Conservation (phyloP, 2,329 filamentous ascomycete species). For the Trichoderma sp. region DNA sequence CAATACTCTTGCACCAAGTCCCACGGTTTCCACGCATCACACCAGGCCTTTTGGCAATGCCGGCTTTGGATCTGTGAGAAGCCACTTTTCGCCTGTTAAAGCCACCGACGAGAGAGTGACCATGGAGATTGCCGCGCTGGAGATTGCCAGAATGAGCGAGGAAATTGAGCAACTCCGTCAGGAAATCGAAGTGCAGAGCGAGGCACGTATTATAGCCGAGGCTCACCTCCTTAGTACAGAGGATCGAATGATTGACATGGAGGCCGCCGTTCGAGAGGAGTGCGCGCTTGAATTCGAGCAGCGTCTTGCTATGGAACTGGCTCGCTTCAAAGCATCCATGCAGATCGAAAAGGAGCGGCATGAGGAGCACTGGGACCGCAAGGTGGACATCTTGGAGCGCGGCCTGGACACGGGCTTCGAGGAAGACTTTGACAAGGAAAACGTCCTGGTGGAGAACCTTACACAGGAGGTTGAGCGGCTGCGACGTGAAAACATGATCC, state of each 20-base stretch:
- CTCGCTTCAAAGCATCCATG: conserved; percentile 77
- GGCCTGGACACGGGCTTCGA: conserved; percentile 46
- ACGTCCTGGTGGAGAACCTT: conserved; percentile 62
- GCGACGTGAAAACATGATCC: conserved; percentile 61
- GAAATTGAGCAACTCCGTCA: conserved; percentile 75
- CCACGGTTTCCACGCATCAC: conserved; percentile 34
- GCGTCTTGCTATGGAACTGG: conserved; percentile 71
- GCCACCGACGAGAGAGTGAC: conserved; percentile 61
- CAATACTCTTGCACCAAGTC: conserved; percentile 57
- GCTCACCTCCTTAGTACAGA: conserved; percentile 70
- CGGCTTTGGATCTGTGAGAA: conserved; percentile 39
- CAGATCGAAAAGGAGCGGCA: conserved; percentile 77
- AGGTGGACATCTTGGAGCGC: conserved; percentile 67
- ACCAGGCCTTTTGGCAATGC: conserved; percentile 47
- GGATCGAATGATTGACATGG: conserved; percentile 65
- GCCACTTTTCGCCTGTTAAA: conserved; percentile 43
- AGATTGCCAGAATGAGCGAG: conserved; percentile 71
- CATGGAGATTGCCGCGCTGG: conserved; percentile 77
- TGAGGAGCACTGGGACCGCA: conserved; percentile 85
- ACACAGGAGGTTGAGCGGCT: conserved; percentile 72
- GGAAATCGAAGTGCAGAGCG: conserved; percentile 69
- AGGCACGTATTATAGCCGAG: conserved; percentile 70
- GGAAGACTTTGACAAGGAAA: conserved; percentile 64
- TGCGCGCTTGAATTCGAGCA: conserved; percentile 85
- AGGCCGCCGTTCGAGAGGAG: conserved; percentile 85